Evolutionary conservation across 495 filamentous ascomycete genomes (phyloP).

Genomic region (Pyronema omphalodes): DNA sequence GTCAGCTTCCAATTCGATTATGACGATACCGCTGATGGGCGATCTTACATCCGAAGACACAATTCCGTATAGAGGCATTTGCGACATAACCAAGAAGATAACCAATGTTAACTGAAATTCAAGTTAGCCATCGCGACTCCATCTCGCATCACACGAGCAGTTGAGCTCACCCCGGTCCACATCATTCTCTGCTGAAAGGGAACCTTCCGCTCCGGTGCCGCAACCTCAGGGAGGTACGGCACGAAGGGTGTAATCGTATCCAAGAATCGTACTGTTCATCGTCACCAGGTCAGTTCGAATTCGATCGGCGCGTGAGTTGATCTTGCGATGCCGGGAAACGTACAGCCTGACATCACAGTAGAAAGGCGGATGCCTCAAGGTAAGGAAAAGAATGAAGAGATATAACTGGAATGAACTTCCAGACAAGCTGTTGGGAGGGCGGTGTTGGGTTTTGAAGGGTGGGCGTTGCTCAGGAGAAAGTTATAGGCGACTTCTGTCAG

Average conservation of each 20-base stretch:
- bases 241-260: conserved; percentile 98
- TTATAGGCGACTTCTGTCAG: not conserved
- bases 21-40: not conserved
- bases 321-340: not conserved
- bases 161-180: conserved; percentile 74
- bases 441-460: not conserved
- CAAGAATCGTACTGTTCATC: conserved; percentile 79
- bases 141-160: not conserved
- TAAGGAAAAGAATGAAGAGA: conserved; percentile 5
- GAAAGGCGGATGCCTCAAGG: conserved; percentile 5
- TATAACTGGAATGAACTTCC: conserved; percentile 7
- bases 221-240: conserved; percentile 96
- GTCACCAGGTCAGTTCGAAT: not conserved
- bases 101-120: conserved; percentile 59
- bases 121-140: conserved; percentile 18
- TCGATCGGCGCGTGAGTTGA: not conserved
- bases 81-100: conserved; percentile 99
- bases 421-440: not conserved
- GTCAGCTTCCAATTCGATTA: conserved; percentile 7
- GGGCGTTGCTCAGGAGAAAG: not conserved
- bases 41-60: conserved; percentile 60
- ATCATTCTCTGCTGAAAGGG: conserved; percentile 98
- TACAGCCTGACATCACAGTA: conserved; percentile 2
- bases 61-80: conserved; percentile 95
- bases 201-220: conserved; percentile 86